These are phyloP conservation scores for Cucumis hystrix DNA, from an alignment of 306 rosid species.

Conservation along the genomic window DNA sequence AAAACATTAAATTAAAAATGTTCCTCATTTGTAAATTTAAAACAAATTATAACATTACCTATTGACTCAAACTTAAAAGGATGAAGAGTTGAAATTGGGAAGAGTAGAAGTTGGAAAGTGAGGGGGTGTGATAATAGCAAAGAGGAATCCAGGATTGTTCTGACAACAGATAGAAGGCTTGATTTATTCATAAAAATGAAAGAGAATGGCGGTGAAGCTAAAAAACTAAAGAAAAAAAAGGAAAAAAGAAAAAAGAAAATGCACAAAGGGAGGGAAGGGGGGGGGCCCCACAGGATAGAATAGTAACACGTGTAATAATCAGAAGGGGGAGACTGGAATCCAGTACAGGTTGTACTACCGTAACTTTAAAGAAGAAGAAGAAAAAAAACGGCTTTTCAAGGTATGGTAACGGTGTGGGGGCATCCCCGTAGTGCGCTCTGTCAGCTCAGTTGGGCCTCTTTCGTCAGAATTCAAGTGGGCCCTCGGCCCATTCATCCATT, in stretches of 20 bases:
- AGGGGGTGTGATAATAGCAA: not conserved
- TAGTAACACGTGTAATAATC: slow-evolving; percentile 7
- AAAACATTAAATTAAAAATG: too few species aligned
- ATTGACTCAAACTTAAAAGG: too few species aligned
- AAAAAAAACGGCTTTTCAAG: not conserved
- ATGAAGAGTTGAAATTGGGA: not conserved
- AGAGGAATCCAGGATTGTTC: slow-evolving; percentile 4
- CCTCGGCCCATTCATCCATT: not conserved
- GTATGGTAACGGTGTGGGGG: slow-evolving; percentile 1
- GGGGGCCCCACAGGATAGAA: not conserved
- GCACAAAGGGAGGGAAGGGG: not conserved
- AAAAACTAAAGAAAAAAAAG: too few species aligned
- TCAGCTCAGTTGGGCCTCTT: slow-evolving; percentile 11
- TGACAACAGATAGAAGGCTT: not conserved
- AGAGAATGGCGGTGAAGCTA: not conserved
- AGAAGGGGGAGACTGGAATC: slow-evolving; percentile 6
- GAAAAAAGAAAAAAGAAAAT: not conserved
- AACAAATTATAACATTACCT: too few species aligned
- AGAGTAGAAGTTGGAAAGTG: not conserved
- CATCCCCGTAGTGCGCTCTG: not conserved
- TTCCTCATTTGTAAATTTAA: too few species aligned
- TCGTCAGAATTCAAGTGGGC: not conserved
- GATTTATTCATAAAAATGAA: not conserved
- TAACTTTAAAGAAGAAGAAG: not conserved
- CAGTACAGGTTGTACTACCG: slow-evolving; percentile 11